Evolutionary conservation across 768 basidiomycete genomes (phyloP).

Genomic region (Tylopilus felleus): DNA sequence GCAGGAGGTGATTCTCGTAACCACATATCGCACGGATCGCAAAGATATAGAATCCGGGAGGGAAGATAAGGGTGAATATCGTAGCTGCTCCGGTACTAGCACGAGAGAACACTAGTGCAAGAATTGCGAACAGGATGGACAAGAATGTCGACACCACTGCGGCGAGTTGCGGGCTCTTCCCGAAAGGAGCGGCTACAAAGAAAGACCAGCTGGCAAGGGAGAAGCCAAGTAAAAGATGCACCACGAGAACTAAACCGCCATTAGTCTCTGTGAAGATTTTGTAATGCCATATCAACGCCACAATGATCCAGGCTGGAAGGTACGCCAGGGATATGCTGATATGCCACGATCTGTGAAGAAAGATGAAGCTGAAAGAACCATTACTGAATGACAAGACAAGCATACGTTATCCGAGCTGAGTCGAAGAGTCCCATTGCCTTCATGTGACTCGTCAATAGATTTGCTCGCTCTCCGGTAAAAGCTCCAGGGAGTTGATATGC

Average conservation of each 20-base stretch:
- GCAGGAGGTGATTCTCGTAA: conserved; percentile 56
- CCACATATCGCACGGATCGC: conserved; percentile 64
- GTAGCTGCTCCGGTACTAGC: conserved; percentile 47
- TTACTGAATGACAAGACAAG: background rate
- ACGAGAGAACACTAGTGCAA: conserved; percentile 52
- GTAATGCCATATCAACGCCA: conserved; percentile 61
- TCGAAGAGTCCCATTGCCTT: conserved; percentile 78
- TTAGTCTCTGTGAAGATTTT: conserved; percentile 64
- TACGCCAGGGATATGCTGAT: conserved; percentile 61
- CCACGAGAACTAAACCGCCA: conserved; percentile 53
- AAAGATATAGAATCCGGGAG: conserved; percentile 74
- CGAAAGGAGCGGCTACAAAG: conserved; percentile 66
- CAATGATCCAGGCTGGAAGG: conserved; percentile 73
- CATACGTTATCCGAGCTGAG: conserved; percentile 60
- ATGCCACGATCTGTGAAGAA: conserved; percentile 53
- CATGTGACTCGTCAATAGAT: conserved; percentile 64
- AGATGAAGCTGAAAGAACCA: background rate
- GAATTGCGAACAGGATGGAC: conserved; percentile 61
- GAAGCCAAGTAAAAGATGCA: conserved; percentile 67
- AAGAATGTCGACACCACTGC: conserved; percentile 66
- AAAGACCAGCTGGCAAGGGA: conserved; percentile 70
- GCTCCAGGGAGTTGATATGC: conserved; percentile 76
- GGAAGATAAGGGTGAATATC: conserved; percentile 68
- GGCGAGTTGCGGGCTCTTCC: conserved; percentile 68
- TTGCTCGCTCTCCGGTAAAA: conserved; percentile 62